These are phyloP conservation scores for Saccharomycopsis hybrid DNA, from an alignment of 1,139 yeast genomes.

Conservation along the genomic window DNA sequence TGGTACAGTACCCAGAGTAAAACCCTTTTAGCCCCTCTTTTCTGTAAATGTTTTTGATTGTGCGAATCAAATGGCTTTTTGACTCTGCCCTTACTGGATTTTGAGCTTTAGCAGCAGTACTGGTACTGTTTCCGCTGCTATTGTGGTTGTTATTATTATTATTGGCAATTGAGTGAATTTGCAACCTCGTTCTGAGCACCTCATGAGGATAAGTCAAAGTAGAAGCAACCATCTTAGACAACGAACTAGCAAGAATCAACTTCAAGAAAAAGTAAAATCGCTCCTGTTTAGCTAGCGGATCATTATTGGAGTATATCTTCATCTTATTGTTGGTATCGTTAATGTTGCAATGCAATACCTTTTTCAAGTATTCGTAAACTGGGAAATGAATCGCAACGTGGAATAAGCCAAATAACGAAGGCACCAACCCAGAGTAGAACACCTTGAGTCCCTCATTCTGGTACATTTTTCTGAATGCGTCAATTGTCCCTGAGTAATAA, in stretches of 20 bases:
- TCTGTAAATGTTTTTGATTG: conserved; percentile 47
- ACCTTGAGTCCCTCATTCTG: conserved; percentile 70
- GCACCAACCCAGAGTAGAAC: conserved; percentile 87
- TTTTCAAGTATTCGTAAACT: conserved; percentile 78
- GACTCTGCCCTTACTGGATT: background rate
- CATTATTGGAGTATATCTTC: conserved; percentile 24
- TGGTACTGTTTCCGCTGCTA: background rate
- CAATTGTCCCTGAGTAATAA: conserved; percentile 70
- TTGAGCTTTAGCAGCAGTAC: background rate
- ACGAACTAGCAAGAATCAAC: conserved; percentile 66
- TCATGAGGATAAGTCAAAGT: conserved; percentile 94
- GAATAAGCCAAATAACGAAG: conserved; percentile 81
- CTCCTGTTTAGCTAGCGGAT: conserved; percentile 25
- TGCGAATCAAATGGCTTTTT: conserved; percentile 34
- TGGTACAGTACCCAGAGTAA: conserved; percentile 84
- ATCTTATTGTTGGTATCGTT: conserved; percentile 22
- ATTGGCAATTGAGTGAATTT: conserved; percentile 35
- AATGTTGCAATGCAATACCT: conserved; percentile 33
- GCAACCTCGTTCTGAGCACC: conserved; percentile 86
- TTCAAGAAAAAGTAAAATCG: conserved; percentile 33
- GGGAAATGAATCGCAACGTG: conserved; percentile 98
- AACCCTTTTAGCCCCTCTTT: conserved; percentile 80
- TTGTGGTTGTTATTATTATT: conserved; percentile 3
- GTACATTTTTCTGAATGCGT: conserved; percentile 79
- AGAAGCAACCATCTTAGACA: conserved; percentile 86